Conservation (phyloP, 805 yeast genomes). For the Candida lessepsii region DNA sequence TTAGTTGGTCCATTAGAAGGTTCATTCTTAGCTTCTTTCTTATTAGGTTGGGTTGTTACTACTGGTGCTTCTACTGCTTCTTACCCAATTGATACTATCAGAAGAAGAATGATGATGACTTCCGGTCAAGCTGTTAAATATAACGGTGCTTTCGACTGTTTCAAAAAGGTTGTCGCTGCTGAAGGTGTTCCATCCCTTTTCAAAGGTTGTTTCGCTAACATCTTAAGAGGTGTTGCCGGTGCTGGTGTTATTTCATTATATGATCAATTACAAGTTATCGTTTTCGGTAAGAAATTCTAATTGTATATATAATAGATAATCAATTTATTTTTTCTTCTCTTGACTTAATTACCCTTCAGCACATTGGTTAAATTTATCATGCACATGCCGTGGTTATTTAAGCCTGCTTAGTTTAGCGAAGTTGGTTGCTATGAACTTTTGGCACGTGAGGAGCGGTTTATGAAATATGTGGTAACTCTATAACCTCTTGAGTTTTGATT, state of each 20-base stretch:
- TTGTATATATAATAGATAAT: slow-evolving; percentile 9
- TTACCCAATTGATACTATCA: slow-evolving; percentile 98
- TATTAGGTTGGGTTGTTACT: slow-evolving; percentile 96
- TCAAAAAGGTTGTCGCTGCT: slow-evolving; percentile 88
- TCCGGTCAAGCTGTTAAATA: slow-evolving; percentile 98
- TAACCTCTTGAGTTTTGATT: no score
- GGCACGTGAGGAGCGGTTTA: no score
- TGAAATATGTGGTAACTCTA: no score
- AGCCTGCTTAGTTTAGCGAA: no score
- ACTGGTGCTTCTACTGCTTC: slow-evolving; percentile 98
- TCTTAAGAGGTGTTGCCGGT: slow-evolving; percentile 99
- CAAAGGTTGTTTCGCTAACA: slow-evolving; percentile 99
- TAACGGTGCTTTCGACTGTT: slow-evolving; percentile 92
- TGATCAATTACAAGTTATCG: slow-evolving; percentile 92
- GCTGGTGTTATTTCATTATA: slow-evolving; percentile 98
- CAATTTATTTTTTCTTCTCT: slow-evolving; percentile 1
- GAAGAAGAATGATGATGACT: slow-evolving; percentile 99
- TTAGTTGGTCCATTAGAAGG: slow-evolving; percentile 94
- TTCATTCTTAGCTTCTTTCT: slow-evolving; percentile 91
- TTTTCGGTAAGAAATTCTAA: slow-evolving; percentile 89
- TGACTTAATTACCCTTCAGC: no score
- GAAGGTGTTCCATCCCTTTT: slow-evolving; percentile 92
- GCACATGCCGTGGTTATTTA: no score
- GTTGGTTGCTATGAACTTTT: no score
- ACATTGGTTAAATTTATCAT: no score